Conservation (phyloP, 1,284 basidiomycete genomes). For the Ustilago crameri region DNA sequence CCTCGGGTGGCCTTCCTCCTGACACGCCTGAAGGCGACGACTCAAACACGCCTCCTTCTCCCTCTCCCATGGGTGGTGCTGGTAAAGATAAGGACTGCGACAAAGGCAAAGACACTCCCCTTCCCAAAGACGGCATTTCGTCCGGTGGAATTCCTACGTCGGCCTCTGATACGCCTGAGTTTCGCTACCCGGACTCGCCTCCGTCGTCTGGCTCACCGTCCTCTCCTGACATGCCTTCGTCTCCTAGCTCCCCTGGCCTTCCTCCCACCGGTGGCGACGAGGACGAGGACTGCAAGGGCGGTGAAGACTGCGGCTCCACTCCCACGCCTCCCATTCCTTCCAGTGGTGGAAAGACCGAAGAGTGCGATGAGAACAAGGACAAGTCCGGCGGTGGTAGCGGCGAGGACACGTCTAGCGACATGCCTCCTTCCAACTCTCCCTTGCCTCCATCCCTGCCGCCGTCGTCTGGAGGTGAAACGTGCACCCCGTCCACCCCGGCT, state of each 20-base stretch:
- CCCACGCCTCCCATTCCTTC: neutral
- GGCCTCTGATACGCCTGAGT: neutral
- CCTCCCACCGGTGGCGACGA: no score
- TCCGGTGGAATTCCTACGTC: slow-evolving; percentile 1
- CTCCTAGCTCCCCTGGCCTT: no score
- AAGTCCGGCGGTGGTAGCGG: no score
- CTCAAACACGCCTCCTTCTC: no score
- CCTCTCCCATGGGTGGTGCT: neutral
- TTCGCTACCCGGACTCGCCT: neutral
- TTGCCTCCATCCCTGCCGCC: no score
- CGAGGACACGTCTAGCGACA: no score
- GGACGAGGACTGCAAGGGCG: neutral
- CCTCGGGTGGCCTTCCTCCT: neutral
- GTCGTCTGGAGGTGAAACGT: neutral
- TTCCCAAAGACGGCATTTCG: slow-evolving; percentile 3
- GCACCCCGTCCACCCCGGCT: slow-evolving; percentile 2
- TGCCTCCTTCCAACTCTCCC: no score
- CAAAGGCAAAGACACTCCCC: slow-evolving; percentile 6
- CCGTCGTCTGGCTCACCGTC: neutral
- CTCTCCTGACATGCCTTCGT: neutral
- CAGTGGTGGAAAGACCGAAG: no score
- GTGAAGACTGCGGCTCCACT: neutral
- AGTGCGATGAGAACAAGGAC: no score
- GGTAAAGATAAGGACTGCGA: slow-evolving; percentile 4
- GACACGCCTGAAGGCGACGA: neutral